phyloP scores from a whole-genome alignment of 2,329 filamentous ascomycete species.

The Neofusicoccum cordaticola region DNA sequence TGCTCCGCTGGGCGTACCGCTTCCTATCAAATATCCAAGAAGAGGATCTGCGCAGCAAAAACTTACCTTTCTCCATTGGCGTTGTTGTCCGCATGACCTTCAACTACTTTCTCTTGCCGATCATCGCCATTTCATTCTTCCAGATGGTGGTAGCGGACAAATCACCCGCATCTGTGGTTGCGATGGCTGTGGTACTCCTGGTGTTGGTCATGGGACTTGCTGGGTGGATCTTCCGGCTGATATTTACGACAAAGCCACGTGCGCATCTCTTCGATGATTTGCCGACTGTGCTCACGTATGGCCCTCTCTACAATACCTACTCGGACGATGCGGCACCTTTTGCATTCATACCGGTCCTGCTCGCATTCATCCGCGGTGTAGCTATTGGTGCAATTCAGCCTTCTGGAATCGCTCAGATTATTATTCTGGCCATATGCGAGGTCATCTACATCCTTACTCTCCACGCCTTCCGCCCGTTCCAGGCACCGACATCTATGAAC shows the following conservation, averaged over 20 bases:
- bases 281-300: slow-evolving; percentile 82
- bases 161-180: slow-evolving; percentile 70
- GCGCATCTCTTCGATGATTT: slow-evolving; percentile 91
- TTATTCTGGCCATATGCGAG: slow-evolving; percentile 90
- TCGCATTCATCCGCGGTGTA: slow-evolving; percentile 83
- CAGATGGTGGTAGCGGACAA: slow-evolving; percentile 74
- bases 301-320: slow-evolving; percentile 95
- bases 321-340: slow-evolving; percentile 90
- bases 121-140: slow-evolving; percentile 84
- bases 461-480: slow-evolving; percentile 86
- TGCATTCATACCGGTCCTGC: slow-evolving; percentile 78
- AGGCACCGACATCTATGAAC: slow-evolving; percentile 94
- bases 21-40: slow-evolving; percentile 69
- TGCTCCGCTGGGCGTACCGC: slow-evolving; percentile 72
- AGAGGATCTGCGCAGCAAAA: slow-evolving; percentile 87
- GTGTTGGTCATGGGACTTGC: slow-evolving; percentile 70
- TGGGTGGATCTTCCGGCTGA: slow-evolving; percentile 75
- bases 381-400: slow-evolving; percentile 90
- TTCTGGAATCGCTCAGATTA: slow-evolving; percentile 88
- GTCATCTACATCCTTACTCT: slow-evolving; percentile 84
- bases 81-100: slow-evolving; percentile 74
- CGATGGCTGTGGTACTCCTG: slow-evolving; percentile 71
- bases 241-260: slow-evolving; percentile 75
- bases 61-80: slow-evolving; percentile 70
- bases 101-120: slow-evolving; percentile 86